Base-by-base conservation (phyloP, 345 rosid genomes). In the Syzygium jambos region DNA sequence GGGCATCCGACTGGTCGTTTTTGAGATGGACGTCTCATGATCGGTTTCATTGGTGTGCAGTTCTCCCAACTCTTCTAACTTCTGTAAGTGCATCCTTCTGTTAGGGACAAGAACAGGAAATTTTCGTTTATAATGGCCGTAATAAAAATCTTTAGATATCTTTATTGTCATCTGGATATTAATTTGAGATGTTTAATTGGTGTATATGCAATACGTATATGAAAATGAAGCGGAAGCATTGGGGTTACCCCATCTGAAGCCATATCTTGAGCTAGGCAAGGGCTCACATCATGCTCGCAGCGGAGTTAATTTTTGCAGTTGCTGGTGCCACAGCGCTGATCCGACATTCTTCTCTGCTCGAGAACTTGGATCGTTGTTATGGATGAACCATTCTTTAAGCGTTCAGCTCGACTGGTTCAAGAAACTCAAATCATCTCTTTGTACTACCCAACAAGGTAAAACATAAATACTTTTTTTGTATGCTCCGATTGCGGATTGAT, bases 241-340 rank as follows among this genome's bases (percentile, higher is more conserved):
- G 21, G 89, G 93, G 77, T 85, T 93, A 88, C 96, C 95, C 8
- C 80, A 88, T 86, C 52, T 93, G 87, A 91, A 89, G 23, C 98
- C 98, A 4, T 94, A 92, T 87, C 89, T 95, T 23, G 91, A 91
- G 54, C 78, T 88, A 19, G 85, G 29, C 85, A 61, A 89, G 53
- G 78, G 53, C 73, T 89, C 88, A 41, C 88, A 84, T 82, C 46
- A 65, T 85, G 86, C 49, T 19, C 56, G 84, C 34, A 88, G 88
- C 3, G 95, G 95, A 49, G 95, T 89, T 9, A 95, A 94, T 88
- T 94, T 94, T 94, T 56, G 98, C 96, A 23, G 96, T 95, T 51
- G 91, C 94, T 2, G 98, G 96, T 84, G 96, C 98, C 6, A 95
- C 96, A 6, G 95, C 96, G 3, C 92, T 10, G 91, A 90, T 23